Conservation (phyloP, 2,329 filamentous ascomycete species). For the Penicillium italicum region DNA sequence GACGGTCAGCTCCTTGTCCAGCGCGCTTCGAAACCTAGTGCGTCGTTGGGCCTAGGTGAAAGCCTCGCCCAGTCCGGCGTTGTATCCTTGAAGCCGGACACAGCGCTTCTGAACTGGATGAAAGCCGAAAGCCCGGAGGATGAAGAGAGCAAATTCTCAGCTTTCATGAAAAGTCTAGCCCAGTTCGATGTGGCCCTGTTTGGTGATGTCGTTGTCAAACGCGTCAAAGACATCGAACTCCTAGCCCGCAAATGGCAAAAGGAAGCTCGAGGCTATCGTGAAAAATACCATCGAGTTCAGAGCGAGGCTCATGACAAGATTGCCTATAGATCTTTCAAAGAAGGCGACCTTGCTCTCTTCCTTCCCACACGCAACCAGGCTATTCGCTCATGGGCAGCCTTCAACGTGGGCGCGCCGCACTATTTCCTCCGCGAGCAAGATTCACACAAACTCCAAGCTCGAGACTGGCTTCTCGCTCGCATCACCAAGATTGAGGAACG, state of each 20-base stretch:
- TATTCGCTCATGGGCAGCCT: conserved; percentile 93
- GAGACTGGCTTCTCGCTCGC: conserved; percentile 95
- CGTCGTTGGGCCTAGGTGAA: conserved; percentile 35
- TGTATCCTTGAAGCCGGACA: conserved; percentile 51
- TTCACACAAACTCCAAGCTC: conserved; percentile 72
- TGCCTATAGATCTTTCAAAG: conserved; percentile 91
- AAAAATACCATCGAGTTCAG: conserved; percentile 75
- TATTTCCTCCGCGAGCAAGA: conserved; percentile 96
- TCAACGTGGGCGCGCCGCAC: conserved; percentile 95
- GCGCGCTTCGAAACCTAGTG: conserved; percentile 58
- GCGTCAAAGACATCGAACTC: conserved; percentile 89
- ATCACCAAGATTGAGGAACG: conserved; percentile 89
- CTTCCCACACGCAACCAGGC: conserved; percentile 91
- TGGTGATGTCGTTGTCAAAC: conserved; percentile 78
- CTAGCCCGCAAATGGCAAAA: conserved; percentile 90
- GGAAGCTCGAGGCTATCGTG: conserved; percentile 80
- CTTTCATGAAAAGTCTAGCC: conserved; percentile 69
- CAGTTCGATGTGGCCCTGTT: conserved; percentile 82
- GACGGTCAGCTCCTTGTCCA: conserved; percentile 71
- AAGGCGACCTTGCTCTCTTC: conserved; percentile 91
- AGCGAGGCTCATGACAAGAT: conserved; percentile 94
- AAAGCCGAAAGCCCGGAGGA: conserved; percentile 61
- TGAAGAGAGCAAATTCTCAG: conserved; percentile 70
- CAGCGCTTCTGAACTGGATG: conserved; percentile 79
- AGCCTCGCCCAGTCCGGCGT: conserved; percentile 35